Base-by-base conservation (phyloP, 2,329 filamentous ascomycete species). In the Penicillium polonicum region DNA sequence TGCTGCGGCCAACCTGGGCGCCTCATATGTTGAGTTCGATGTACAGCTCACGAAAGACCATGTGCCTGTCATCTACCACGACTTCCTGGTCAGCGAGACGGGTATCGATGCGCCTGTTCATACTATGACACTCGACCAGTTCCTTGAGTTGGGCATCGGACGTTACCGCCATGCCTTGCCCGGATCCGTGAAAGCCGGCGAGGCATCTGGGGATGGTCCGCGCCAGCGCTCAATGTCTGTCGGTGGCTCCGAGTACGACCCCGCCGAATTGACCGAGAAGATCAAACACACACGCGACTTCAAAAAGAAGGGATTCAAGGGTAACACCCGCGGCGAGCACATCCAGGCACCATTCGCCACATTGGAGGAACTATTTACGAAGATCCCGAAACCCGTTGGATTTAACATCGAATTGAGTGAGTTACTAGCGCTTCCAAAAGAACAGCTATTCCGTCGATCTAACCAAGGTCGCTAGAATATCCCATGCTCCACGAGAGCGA, bases 31-130 rank as follows among this genome's bases (percentile, higher is more conserved):
- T 36, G 86, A 88, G 66, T 85, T 85, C 69, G 94, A 99, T 72
- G 94, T 99, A 0, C 94, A 99, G 72, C 80, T 99, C 39, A 99
- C 94, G n/a, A 99, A 99, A 71, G 94, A 99, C 71, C 92, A 95
- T 68, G 92, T 99, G 1, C 94, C 94, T 0, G 93, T 99, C 63
- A 96, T 99, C 68, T 99, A 99, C 72, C 94, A 99, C 72, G 94
- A 99, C 74, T 99, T 99, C 70, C 82, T 97, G 15, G 94, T 99
- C 72, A 96, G 92, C 71, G 94, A 99, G 76, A 97, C 94, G 0
- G 94, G 95, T 10, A 94, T 97, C 53, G 94, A 99, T 70, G 94
- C 94, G 0, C 94, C 94, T 0, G 93, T 99, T 2, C 94, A 99
- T 72, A 96, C 91, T 0, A 80, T 99, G 62, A 99, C 94, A 0